phyloP scores from a whole-genome alignment of 495 filamentous ascomycete species.

The Schizothecium vesticola region DNA sequence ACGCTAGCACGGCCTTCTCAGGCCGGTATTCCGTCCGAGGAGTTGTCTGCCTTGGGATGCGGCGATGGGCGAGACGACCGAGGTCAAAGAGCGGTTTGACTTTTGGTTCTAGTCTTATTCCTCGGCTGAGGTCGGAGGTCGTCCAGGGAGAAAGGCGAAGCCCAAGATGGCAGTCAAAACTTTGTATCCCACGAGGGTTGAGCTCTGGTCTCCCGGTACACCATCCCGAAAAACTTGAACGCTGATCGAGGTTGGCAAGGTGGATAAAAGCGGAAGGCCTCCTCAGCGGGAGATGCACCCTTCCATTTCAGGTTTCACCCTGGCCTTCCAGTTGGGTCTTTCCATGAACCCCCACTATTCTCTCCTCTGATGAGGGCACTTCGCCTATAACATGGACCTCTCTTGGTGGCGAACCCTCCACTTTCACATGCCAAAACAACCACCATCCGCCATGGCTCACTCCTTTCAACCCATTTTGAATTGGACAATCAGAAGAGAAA shows the following conservation, averaged over 20 bases:
- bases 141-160: not conserved
- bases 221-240: not conserved
- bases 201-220: not conserved
- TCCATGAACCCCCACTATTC: not conserved
- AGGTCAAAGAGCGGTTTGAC: not conserved
- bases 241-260: not conserved
- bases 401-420: not conserved
- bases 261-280: not conserved
- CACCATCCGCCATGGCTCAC: too few relatives aligned
- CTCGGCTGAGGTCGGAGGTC: not conserved
- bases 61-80: not conserved
- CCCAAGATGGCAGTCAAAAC: not conserved
- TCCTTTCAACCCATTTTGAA: not conserved
- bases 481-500: not conserved
- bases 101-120: not conserved
- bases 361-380: not conserved
- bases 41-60: not conserved
- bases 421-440: not conserved
- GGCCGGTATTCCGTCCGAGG: not conserved
- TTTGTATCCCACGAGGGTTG: not conserved
- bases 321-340: not conserved
- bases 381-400: too few relatives aligned
- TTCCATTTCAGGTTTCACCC: not conserved
- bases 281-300: not conserved
- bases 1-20: not conserved